Evolutionary conservation across 1,284 basidiomycete genomes (phyloP), one percentile per base, ranked within the genome.

Genomic region (Ganoderma leucocontextum): DNA sequence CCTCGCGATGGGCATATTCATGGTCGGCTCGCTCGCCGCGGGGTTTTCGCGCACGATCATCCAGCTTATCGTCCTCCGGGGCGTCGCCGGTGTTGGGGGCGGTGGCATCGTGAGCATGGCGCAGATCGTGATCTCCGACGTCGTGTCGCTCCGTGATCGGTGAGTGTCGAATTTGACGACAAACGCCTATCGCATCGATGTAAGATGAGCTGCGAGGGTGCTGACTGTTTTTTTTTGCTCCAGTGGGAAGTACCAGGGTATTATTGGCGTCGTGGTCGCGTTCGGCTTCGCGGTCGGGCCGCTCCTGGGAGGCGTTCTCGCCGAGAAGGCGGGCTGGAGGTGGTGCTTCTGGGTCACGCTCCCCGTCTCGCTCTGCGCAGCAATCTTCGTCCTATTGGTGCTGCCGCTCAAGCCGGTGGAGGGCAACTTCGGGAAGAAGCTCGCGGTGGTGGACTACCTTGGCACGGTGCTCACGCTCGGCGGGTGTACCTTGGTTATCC

Each of bases 31-130:
- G 73, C 78, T 92, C 29, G 79, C 85, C 25, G 84, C 88, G 10
- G 89, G 89, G 0, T 86, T 91, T 72, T 86, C 89, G 2, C 84
- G 84, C 74, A 87, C 82, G 0, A 91, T 95, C 74, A 81, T 89
- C 2, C 85, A 93, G 73, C 81, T 95, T 63, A 95, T 95, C 74
- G 80, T 94, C 2, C 92, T 92, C 72, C 86, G 94, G 53, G 90
- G 85, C 4, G 70, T 93, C 42, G 86, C 90, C 22, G 91, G 92
- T 33, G 85, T 86, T 0, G 91, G 91, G 13, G 91, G 90, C 66
- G 91, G 91, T 8, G 89, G 89, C 0, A 86, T 92, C 47, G 81
- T 89, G 22, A 89, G 88, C 67, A 85, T 92, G 78, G 84, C 85
- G 59, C 89, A 91, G 76, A 91, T 91, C 42, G 81, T 90, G 63